phyloP scores from a whole-genome alignment of 129 eudicot genomes.

The Flaveria brownii region DNA sequence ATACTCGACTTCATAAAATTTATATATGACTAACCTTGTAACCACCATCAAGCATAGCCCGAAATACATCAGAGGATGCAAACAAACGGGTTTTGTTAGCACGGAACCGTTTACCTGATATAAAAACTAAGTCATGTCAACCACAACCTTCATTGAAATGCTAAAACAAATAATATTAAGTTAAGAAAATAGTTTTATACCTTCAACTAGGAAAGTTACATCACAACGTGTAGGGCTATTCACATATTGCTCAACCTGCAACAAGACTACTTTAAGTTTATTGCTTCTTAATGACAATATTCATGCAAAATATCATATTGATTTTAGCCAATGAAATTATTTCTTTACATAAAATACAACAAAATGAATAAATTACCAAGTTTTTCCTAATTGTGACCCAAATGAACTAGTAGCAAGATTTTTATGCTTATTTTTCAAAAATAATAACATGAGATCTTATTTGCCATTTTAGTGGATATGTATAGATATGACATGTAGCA shows the following conservation, averaged over 20 bases:
- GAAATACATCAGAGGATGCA: constrained; percentile 70
- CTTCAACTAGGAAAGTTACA: constrained; percentile 71
- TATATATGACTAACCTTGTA: constrained; percentile 37
- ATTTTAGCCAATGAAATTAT: too few relatives aligned
- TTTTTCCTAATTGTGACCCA: too few relatives aligned
- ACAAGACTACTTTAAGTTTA: neutral
- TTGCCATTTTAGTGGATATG: too few relatives aligned
- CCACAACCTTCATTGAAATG: neutral
- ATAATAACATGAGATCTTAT: too few relatives aligned
- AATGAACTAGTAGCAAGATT: too few relatives aligned
- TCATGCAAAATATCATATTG: too few relatives aligned
- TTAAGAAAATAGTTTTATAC: constrained; percentile 7
- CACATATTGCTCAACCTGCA: constrained; percentile 77
- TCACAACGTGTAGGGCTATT: constrained; percentile 72
- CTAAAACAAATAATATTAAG: neutral
- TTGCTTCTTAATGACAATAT: too few relatives aligned
- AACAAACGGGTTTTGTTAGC: constrained; percentile 62
- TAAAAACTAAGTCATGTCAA: constrained; percentile 4
- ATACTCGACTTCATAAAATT: neutral
- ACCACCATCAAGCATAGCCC: constrained; percentile 73
- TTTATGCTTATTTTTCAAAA: too few relatives aligned
- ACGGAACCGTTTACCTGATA: constrained; percentile 52
- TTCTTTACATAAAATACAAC: too few relatives aligned
- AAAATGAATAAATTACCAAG: too few relatives aligned
- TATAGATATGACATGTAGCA: too few relatives aligned